Base-by-base conservation (phyloP, 257 asterid species). In the Ajuga chamaepitys region DNA sequence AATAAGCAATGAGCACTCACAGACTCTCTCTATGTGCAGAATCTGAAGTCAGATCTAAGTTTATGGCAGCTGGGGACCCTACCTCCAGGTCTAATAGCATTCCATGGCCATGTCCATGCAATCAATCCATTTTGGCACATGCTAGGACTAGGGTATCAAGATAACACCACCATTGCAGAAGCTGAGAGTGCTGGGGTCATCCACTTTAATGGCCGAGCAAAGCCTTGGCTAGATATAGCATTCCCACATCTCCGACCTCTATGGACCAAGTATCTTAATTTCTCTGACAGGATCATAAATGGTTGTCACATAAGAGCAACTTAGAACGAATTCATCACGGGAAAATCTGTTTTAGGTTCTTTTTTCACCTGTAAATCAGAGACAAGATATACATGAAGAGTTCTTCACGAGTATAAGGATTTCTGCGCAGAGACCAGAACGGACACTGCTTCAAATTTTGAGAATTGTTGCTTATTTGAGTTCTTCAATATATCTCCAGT, bases 201-300 rank as follows among this genome's bases (percentile, higher is more conserved):
- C 74, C 98, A 93, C 75, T 89, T 83, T 71, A 93, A 93, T 56
- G 98, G 98, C 42, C 78, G 97, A 83, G 96, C 98, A 67, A 93
- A 93, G 83, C 98, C 98, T 63, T 93, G 98, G 98, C 86, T 93
- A 7, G 98, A 93, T 55, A 93, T 93, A 74, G 97, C 97, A 67
- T 87, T 93, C 74, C 96, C 96, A 64, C 79, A 93, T 40, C 85
- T 93, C 41, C 82, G 89, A 45, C 82, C 86, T 18, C 77, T 93
- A 0, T 93, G 98, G 98, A 76, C 88, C 2, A 89, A 87, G 75
- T 93, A 89, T 64, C 67, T 93, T 9, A 64, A 89, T 72, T 85
- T 87, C 73, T 82, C 95, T 1, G 91, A 93, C 66, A 85, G 80
- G 80, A 84, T 87, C 80, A 87, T 89, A 74, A 85, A 80, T 82